Evolutionary conservation across 768 basidiomycete genomes (phyloP), one percentile per base, ranked within the genome.

Genomic region (Saitozyma sp.): DNA sequence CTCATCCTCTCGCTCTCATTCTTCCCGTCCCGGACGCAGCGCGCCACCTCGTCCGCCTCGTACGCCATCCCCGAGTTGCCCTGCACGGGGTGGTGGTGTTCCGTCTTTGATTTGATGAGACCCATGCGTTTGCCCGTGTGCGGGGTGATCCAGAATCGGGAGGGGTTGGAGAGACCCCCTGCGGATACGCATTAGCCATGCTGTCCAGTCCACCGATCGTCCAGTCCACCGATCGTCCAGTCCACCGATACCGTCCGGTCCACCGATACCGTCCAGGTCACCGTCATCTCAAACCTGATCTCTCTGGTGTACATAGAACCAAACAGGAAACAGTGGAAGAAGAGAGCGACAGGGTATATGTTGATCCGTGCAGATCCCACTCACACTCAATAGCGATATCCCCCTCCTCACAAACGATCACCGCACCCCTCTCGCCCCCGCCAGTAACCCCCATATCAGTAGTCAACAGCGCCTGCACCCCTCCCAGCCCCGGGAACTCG

Each of bases 21-120:
- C 82, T 88, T 89, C 2, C 88, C 88, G 56, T 88, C 87, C 48
- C 86, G 79, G 19, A 91, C 81, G 71, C 88, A 90, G 52, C 89
- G 80, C 16, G 89, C 91, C 9, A 91, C 90, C 63, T 93, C 91
- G 70, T 94, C 92, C 2, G 91, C 91, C 78, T 93, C 85, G 78
- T 87, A 94, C 77, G 90, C 85, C 88, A 85, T 90, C 8, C 91
- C 92, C 9, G 89, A 89, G 39, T 71, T 75, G 8, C 54, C 40
- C 10, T 62, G 69, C 37, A 73, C 62, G 0, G 77, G 70, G 46
- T 59, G 50, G 43, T 85, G 82, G 63, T 88, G 86, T 37, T 70
- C 77, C 61, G 79, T 83, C 51, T 82, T 86, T 73, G 89, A 88
- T 71, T 89, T 87, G 54, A 81, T 82, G 40, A 80, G 81, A 39